A percentile compares a stretch with the other conserved stretches of the same genome.
Conservation (phyloP, 176 grass and related monocot species). For the Neostapfia colusana region DNA sequence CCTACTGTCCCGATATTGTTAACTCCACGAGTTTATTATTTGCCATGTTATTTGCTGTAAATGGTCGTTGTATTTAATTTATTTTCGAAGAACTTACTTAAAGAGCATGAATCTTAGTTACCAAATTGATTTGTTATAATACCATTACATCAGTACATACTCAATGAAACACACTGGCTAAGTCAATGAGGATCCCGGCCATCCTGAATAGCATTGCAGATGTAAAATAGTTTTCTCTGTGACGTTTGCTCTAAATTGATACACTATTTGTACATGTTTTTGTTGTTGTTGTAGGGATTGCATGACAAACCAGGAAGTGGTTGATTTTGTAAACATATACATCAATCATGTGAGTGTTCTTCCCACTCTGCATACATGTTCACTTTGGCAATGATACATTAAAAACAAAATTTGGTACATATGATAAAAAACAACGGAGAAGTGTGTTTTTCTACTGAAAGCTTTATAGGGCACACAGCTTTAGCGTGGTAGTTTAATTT, state of each 20-base stretch:
- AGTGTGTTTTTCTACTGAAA: not conserved
- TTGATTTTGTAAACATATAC: slow-evolving; percentile 15
- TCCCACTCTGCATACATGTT: not conserved
- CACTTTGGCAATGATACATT: not conserved
- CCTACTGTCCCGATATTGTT: not conserved
- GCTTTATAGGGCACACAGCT: not conserved
- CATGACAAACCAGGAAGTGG: slow-evolving; percentile 20
- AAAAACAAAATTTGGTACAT: not conserved
- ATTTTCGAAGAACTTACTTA: slow-evolving; percentile 18
- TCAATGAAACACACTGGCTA: slow-evolving; percentile 15
- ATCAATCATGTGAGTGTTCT: slow-evolving; percentile 19
- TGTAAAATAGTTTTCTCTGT: too few species aligned
- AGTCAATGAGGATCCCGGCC: not conserved
- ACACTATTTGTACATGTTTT: not conserved
- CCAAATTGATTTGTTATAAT: not conserved
- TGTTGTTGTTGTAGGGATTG: slow-evolving; percentile 37
- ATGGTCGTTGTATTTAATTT: not conserved
- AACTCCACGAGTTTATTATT: slow-evolving; percentile 3
- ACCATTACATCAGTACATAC: not conserved
- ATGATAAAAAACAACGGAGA: not conserved
- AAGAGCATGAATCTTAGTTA: not conserved
- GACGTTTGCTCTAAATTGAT: slow-evolving; percentile 8
- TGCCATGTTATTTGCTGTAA: not conserved
- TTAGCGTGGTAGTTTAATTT: not conserved
- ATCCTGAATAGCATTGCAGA: not conserved